These are phyloP conservation scores for Solanum lycopersicoides DNA, from an alignment of 257 asterid species.

Conservation along the genomic window DNA sequence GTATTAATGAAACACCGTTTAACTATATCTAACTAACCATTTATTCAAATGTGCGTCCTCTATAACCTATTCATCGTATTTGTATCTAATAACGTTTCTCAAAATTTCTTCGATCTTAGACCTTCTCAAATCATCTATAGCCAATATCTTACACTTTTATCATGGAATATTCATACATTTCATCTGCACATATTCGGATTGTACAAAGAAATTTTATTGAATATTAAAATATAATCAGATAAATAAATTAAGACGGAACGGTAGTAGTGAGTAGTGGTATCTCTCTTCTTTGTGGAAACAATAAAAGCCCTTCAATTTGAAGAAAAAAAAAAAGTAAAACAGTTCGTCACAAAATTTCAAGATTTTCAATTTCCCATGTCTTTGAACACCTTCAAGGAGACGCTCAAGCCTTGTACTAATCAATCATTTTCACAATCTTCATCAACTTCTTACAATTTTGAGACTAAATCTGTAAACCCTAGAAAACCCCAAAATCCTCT, in stretches of 20 bases:
- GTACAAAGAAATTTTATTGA: too few species aligned
- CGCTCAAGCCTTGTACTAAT: slow-evolving; percentile 58
- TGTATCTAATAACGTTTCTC: fast-evolving
- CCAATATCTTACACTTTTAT: fast-evolving
- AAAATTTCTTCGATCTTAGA: fast-evolving
- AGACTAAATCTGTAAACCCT: slow-evolving; percentile 18
- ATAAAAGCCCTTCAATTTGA: not conserved
- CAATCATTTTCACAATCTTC: slow-evolving; percentile 13
- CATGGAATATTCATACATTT: not conserved
- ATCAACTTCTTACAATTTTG: slow-evolving; percentile 18
- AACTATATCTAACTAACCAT: not conserved
- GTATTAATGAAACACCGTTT: too few species aligned
- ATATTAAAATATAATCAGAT: too few species aligned
- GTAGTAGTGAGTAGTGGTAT: too few species aligned
- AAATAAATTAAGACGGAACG: not conserved
- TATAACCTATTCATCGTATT: too few species aligned
- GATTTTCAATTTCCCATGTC: slow-evolving; percentile 41
- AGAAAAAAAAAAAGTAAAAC: not conserved
- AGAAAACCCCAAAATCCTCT: slow-evolving; percentile 91
- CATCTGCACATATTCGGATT: fast-evolving
- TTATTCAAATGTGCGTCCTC: not conserved
- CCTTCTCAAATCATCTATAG: fast-evolving
- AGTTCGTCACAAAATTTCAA: not conserved
- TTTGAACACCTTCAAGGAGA: slow-evolving; percentile 68
- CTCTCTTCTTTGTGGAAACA: not conserved